Evolutionary conservation across 2,329 filamentous ascomycete species (phyloP).

Genomic region (Penicillium sp.): DNA sequence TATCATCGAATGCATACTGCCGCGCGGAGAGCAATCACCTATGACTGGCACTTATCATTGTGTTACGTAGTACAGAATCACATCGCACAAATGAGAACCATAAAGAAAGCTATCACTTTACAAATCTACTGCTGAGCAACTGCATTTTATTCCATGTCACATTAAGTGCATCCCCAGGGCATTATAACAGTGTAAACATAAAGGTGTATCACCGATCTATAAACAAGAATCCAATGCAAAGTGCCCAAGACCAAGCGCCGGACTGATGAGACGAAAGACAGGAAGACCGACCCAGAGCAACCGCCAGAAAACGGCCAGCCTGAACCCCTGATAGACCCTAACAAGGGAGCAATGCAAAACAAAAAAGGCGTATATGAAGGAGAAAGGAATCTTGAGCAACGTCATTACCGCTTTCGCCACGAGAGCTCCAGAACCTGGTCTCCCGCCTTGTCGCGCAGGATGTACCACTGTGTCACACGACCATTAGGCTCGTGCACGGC

Average conservation of each 20-base stretch:
- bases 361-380: conserved; percentile 10
- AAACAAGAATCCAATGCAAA: conserved; percentile 26
- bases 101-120: too few species aligned
- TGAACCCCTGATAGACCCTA: conserved; percentile 4
- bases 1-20: too few species aligned
- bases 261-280: conserved; percentile 12
- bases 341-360: conserved; percentile 1
- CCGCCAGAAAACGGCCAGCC: neutral
- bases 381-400: conserved; percentile 6
- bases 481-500: conserved; percentile 46
- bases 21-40: too few species aligned
- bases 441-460: conserved; percentile 49
- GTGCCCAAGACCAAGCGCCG: conserved; percentile 24
- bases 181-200: conserved; percentile 21
- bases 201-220: conserved; percentile 29
- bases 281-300: neutral
- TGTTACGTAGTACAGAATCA: neutral
- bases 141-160: conserved; percentile 23
- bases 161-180: conserved; percentile 22
- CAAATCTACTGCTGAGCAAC: neutral
- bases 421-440: conserved; percentile 48
- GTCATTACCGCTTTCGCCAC: conserved; percentile 34
- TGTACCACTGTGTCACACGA: conserved; percentile 60
- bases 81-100: neutral
- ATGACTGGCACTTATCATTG: too few species aligned